Conservation (phyloP, 23 red algal genomes). For the Gracilaria caudata region DNA sequence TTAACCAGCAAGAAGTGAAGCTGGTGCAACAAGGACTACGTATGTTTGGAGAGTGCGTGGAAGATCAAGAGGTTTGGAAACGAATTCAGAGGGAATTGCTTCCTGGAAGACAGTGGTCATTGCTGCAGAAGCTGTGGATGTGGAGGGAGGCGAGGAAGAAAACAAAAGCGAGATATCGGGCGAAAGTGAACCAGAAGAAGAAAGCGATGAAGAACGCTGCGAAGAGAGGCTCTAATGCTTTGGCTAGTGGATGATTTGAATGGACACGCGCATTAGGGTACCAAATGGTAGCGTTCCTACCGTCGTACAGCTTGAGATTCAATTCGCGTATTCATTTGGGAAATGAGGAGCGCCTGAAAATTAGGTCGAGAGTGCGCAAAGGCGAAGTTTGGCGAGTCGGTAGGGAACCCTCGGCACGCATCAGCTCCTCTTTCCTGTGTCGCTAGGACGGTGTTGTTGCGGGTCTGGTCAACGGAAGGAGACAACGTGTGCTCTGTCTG, state of each 20-base stretch:
- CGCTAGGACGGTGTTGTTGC: too few relatives aligned
- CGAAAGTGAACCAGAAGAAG: conserved; percentile 38
- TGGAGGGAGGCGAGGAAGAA: conserved; percentile 52
- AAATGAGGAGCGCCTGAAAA: background rate
- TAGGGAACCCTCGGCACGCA: too few relatives aligned
- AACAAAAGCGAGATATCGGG: conserved; percentile 56
- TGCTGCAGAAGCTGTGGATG: conserved; percentile 59
- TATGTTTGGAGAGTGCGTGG: conserved; percentile 14
- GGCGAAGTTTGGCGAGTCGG: too few relatives aligned
- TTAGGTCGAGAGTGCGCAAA: too few relatives aligned
- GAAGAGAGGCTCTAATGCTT: background rate
- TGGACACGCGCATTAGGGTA: too few relatives aligned
- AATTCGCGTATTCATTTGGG: background rate
- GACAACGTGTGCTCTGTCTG: too few relatives aligned
- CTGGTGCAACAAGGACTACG: conserved; percentile 26
- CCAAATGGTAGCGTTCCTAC: too few relatives aligned
- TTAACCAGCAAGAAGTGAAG: conserved; percentile 32
- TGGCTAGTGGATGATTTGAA: conserved; percentile 21
- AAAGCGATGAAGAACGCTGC: background rate
- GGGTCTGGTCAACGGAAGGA: too few relatives aligned
- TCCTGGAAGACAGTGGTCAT: conserved; percentile 44
- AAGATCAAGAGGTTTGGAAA: conserved; percentile 43
- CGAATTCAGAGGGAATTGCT: conserved; percentile 54
- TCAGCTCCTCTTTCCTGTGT: too few relatives aligned
- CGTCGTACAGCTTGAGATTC: background rate